Evolutionary conservation across 768 basidiomycete species (phyloP).

Genomic region (Hysterangium stoloniferum): DNA sequence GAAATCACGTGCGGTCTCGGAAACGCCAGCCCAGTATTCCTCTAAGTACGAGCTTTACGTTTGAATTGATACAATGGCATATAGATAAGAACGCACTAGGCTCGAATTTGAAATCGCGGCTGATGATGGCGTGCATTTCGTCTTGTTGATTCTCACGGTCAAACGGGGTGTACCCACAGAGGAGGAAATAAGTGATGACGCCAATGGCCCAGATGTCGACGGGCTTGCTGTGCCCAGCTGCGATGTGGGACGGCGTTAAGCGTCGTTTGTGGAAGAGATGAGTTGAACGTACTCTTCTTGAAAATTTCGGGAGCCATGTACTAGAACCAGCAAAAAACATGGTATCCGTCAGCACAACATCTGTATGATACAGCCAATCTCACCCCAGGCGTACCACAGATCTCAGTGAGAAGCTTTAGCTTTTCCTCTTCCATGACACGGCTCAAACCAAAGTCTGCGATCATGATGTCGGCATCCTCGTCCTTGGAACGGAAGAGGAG

Average conservation of each 20-base stretch:
- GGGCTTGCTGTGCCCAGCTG: slow-evolving; percentile 88
- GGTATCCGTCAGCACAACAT: background rate
- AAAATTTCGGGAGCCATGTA: slow-evolving; percentile 98
- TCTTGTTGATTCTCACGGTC: slow-evolving; percentile 81
- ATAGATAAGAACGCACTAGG: slow-evolving; percentile 32
- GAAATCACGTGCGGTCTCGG: slow-evolving; percentile 75
- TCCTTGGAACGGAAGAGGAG: slow-evolving; percentile 84
- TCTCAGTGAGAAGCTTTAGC: slow-evolving; percentile 81
- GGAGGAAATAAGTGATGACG: slow-evolving; percentile 95
- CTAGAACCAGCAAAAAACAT: slow-evolving; percentile 23
- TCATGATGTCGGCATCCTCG: slow-evolving; percentile 92
- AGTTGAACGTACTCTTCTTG: slow-evolving; percentile 56
- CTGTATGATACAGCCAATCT: slow-evolving; percentile 19
- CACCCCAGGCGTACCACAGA: slow-evolving; percentile 90
- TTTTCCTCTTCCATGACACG: slow-evolving; percentile 89
- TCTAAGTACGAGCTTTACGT: slow-evolving; percentile 26
- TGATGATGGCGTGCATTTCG: slow-evolving; percentile 94
- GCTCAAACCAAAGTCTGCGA: slow-evolving; percentile 93
- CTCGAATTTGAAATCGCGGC: slow-evolving; percentile 89
- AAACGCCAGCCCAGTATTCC: slow-evolving; percentile 86
- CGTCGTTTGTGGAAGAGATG: background rate
- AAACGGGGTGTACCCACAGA: slow-evolving; percentile 92
- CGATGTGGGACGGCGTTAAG: slow-evolving; percentile 2
- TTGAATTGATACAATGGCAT: background rate
- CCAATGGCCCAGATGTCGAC: slow-evolving; percentile 98